Percentiles rank a stretch among this genome's conserved stretches.
Evolutionary conservation across 768 basidiomycete species (phyloP).

Genomic region (Hysterangium stoloniferum): DNA sequence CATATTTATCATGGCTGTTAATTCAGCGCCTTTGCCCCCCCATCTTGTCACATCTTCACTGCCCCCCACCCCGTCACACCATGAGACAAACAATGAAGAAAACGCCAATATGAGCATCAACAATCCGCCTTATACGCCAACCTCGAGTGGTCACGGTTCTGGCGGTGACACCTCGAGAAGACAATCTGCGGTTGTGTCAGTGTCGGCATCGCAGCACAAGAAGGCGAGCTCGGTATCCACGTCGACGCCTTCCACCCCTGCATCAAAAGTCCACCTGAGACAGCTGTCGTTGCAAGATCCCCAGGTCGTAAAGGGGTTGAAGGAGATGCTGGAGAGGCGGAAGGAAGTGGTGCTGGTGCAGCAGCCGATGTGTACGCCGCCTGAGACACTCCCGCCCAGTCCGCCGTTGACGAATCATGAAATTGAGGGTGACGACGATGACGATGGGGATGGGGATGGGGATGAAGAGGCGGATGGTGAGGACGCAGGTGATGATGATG

Average conservation of each 20-base stretch:
- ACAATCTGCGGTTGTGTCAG: not conserved
- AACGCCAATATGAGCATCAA: no score
- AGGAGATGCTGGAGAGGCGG: not conserved
- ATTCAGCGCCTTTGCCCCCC: no score
- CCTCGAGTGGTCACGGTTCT: no score
- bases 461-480: no score
- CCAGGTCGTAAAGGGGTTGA: not conserved
- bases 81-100: no score
- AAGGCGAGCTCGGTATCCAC: constrained; percentile 8
- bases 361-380: constrained; percentile 13
- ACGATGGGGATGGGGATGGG: constrained; percentile 3
- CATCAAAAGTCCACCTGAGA: not conserved
- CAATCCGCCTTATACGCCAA: no score
- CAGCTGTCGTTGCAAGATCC: not conserved
- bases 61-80: not conserved
- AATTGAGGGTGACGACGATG: constrained; percentile 4
- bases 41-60: no score
- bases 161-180: no score
- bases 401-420: constrained; percentile 22
- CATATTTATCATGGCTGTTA: no score
- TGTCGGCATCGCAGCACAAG: not conserved
- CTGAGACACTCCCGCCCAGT: constrained; percentile 24
- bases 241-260: not conserved
- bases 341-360: constrained; percentile 6
- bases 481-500: not conserved